These are phyloP conservation scores for Colletotrichum paranaense DNA, from an alignment of 2,329 filamentous ascomycete species.

Conservation along the genomic window DNA sequence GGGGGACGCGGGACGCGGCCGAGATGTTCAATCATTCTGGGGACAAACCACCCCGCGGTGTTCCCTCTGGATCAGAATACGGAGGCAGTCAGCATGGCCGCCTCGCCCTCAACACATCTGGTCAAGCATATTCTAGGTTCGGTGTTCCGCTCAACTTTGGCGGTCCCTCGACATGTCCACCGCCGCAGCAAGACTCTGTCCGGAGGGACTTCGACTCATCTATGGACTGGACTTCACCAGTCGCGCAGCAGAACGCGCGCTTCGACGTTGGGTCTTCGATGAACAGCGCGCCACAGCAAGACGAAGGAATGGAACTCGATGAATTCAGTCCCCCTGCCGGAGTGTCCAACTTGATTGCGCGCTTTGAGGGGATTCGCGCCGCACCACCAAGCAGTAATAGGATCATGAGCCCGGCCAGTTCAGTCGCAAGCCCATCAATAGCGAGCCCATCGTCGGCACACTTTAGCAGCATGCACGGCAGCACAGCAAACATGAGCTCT, in stretches of 20 bases:
- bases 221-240: conserved; percentile 53
- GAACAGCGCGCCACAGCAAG: conserved; percentile 13
- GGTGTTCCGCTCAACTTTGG: conserved; percentile 43
- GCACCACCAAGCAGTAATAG: conserved; percentile 44
- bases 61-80: conserved; percentile 39
- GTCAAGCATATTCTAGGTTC: conserved; percentile 47
- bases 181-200: conserved; percentile 17
- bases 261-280: conserved; percentile 26
- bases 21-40: conserved; percentile 52
- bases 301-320: conserved; percentile 36
- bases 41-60: conserved; percentile 46
- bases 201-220: conserved; percentile 24
- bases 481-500: conserved; percentile 38
- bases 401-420: conserved; percentile 41
- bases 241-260: conserved; percentile 42
- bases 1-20: conserved; percentile 44
- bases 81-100: conserved; percentile 2
- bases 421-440: conserved; percentile 37
- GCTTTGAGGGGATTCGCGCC: conserved; percentile 52
- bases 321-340: conserved; percentile 38
- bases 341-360: conserved; percentile 52
- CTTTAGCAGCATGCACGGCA: conserved; percentile 45
- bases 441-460: conserved; percentile 42
- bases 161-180: conserved; percentile 42
- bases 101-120: conserved; percentile 43